Evolutionary conservation across 768 basidiomycete species (phyloP).

Genomic region (Dioszegia aurantiaca): DNA sequence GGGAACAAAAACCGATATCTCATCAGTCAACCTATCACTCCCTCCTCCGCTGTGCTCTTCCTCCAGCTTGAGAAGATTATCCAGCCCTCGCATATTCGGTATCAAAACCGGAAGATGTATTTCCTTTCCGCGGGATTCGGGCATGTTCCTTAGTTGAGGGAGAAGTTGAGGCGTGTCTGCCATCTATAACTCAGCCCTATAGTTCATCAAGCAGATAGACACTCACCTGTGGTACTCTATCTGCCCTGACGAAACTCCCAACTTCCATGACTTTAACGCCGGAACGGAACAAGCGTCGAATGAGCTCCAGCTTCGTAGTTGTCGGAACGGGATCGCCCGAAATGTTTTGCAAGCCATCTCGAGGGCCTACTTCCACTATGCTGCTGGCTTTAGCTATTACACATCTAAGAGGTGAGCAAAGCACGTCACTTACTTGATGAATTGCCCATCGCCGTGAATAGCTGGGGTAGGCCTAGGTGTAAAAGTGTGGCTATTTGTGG

Average conservation of each 20-base stretch:
- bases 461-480: neutral
- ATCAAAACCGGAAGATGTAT: conserved; percentile 74
- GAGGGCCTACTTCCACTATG: conserved; percentile 85
- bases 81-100: conserved; percentile 74
- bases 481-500: conserved; percentile 5
- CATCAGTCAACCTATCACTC: conserved; percentile 62
- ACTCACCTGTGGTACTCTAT: conserved; percentile 84
- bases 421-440: conserved; percentile 16
- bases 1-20: conserved; percentile 84
- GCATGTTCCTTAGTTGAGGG: conserved; percentile 37
- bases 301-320: conserved; percentile 72
- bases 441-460: conserved; percentile 14
- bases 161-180: conserved; percentile 77
- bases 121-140: neutral
- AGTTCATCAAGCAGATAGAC: neutral
- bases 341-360: conserved; percentile 91
- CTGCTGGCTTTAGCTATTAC: conserved; percentile 21
- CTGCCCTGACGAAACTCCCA: conserved; percentile 87
- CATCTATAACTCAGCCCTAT: conserved; percentile 60
- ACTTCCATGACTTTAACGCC: conserved; percentile 72
- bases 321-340: conserved; percentile 65
- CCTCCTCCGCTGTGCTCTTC: conserved; percentile 49
- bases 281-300: conserved; percentile 68
- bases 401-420: neutral
- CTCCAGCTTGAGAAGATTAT: conserved; percentile 65